These are phyloP conservation scores for Cutaneotrichosporon sp. DNA, from an alignment of 1,284 basidiomycete species.

Conservation along the genomic window DNA sequence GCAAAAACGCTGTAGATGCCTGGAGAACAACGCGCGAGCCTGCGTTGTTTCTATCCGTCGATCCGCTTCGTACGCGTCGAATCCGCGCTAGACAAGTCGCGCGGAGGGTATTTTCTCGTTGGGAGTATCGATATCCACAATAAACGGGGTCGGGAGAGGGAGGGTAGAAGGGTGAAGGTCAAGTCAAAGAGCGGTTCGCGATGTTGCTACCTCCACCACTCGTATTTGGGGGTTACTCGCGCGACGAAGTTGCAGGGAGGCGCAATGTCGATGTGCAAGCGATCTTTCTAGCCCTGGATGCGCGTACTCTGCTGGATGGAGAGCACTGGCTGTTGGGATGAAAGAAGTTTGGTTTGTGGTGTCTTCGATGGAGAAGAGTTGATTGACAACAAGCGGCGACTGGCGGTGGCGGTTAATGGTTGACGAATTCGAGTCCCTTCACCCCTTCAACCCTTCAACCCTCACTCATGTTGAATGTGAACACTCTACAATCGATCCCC, in stretches of 20 bases:
- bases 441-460: too few species aligned
- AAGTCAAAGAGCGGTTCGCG: neutral
- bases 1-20: neutral
- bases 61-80: slow-evolving; percentile 2
- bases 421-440: neutral
- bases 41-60: neutral
- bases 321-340: slow-evolving; percentile 3
- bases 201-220: slow-evolving; percentile 1
- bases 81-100: neutral
- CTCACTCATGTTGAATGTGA: too few species aligned
- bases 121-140: slow-evolving; percentile 1
- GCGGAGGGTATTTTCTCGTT: neutral
- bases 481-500: neutral
- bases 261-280: neutral
- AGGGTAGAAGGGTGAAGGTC: neutral
- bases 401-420: neutral
- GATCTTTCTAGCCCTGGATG: slow-evolving; percentile 1
- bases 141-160: neutral
- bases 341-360: neutral
- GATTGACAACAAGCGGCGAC: slow-evolving; percentile 5
- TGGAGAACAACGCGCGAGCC: neutral
- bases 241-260: slow-evolving; percentile 6
- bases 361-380: slow-evolving; percentile 6
- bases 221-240: slow-evolving; percentile 4
- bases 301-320: slow-evolving; percentile 13